These are phyloP conservation scores for Solanum phureja DNA, from an alignment of 257 asterid genomes.

Conservation along the genomic window DNA sequence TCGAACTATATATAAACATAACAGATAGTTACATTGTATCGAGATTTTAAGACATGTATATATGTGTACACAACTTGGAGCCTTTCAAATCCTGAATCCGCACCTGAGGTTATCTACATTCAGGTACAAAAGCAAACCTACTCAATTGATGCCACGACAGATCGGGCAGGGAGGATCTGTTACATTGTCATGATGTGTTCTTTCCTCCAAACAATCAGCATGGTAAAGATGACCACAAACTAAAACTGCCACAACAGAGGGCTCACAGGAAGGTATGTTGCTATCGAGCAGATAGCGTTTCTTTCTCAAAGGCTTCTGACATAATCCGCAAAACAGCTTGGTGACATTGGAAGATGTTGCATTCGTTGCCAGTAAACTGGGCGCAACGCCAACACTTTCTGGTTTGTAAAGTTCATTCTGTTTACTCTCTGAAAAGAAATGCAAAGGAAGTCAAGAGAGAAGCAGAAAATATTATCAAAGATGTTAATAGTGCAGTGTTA, in stretches of 20 bases:
- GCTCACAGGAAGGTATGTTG: slow-evolving; percentile 36
- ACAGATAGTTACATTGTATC: neutral
- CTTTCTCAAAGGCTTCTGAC: slow-evolving; percentile 56
- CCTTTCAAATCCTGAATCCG: neutral
- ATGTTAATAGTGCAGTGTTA: neutral
- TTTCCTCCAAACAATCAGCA: slow-evolving; percentile 71
- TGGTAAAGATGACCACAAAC: slow-evolving; percentile 85
- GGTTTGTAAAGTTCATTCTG: slow-evolving; percentile 34
- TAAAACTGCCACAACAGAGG: slow-evolving; percentile 69
- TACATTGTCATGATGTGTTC: slow-evolving; percentile 39
- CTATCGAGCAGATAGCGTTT: slow-evolving; percentile 25
- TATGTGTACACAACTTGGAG: neutral
- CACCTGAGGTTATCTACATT: neutral
- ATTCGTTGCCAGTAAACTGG: slow-evolving; percentile 21
- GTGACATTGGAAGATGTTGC: slow-evolving; percentile 21
- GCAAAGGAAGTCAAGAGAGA: neutral
- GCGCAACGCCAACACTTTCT: slow-evolving; percentile 25
- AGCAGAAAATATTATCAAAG: neutral
- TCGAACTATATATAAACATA: neutral
- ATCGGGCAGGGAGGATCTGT: neutral
- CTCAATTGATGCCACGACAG: neutral
- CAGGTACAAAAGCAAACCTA: neutral
- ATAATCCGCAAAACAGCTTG: slow-evolving; percentile 54
- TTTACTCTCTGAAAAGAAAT: slow-evolving; percentile 25
- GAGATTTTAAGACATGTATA: neutral